Evolutionary conservation across 208 protist genomes (phyloP).

Genomic region (Leishmania major): DNA sequence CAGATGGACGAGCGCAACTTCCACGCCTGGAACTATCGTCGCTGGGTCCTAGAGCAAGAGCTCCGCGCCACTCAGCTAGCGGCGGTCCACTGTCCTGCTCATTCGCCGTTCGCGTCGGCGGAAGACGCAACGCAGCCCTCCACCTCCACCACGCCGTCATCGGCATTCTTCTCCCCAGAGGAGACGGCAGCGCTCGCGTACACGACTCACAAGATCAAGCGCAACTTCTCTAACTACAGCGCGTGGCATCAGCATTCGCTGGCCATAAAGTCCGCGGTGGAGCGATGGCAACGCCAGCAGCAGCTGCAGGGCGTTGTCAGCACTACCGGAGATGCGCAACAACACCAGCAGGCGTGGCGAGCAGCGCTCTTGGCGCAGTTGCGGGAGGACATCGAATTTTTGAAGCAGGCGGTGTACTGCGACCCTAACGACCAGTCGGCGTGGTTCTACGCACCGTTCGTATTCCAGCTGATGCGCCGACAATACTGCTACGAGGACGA

Average conservation of each 20-base stretch:
- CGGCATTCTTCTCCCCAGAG: conserved; percentile 33
- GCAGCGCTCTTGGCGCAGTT: conserved; percentile 26
- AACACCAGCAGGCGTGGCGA: background rate
- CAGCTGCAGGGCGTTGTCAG: background rate
- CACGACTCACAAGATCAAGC: conserved; percentile 83
- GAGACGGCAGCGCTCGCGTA: conserved; percentile 80
- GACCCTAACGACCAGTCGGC: conserved; percentile 88
- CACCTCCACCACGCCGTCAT: background rate
- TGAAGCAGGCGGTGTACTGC: conserved; percentile 83
- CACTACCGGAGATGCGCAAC: background rate
- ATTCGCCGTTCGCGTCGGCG: background rate
- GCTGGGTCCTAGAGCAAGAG: conserved; percentile 52
- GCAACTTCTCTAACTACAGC: conserved; percentile 98
- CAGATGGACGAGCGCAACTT: conserved; percentile 91
- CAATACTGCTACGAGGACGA: background rate
- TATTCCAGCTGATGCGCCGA: conserved; percentile 32
- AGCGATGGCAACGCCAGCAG: conserved; percentile 13
- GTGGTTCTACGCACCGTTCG: conserved; percentile 85
- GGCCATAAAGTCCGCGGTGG: conserved; percentile 43
- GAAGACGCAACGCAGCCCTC: background rate
- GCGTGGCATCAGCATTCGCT: conserved; percentile 95
- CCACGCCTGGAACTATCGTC: conserved; percentile 89
- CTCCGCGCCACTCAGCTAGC: conserved; percentile 20
- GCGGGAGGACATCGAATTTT: conserved; percentile 54
- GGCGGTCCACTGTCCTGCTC: background rate